Base-by-base conservation (phyloP, 805 yeast species). In the Candida vartiovaarae region DNA sequence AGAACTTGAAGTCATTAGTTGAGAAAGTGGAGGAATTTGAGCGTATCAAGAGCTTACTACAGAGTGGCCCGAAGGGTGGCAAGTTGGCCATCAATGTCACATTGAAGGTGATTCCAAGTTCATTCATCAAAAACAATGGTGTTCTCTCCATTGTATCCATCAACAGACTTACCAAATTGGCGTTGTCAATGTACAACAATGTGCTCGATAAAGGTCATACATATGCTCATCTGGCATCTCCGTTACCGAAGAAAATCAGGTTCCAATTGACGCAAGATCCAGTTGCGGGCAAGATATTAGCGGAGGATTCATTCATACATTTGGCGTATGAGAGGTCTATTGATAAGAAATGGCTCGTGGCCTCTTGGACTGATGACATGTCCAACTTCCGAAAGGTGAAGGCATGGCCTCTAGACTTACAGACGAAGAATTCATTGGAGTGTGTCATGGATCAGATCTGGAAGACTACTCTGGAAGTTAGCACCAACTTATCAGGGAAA, bases 321-420 rank as follows among this genome's bases (percentile, higher is more conserved):
- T 70, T 93, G 8, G 88, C 95, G 1, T 91, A 90, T 55, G 87
- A 88, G 29, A 62, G 95, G 41, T 83, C 95, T 0, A 68, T 76
- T 4, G 95, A 90, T 60, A 80, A 79, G 47, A 78, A 77, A 43
- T 91, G 96, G 96, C 71, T 88, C 36, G 78, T 81, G 24, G 95
- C 87, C 0, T 82, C 95, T 1, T 88, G 97, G 95, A 72, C 93
- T 0, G 96, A 91, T 56, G 91, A 90, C 39, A 73, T 75, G 59
- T 96, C 96, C 0, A 68, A 70, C 4, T 70, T 77, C 9, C 75
- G 80, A 15, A 71, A 70, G 38, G 74, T 81, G 0, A 81, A 78
- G 50, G 73, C 88, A 0, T 84, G 91, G 90, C 72, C 70, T 52
- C 68, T 71, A 57, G 59, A 64, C 65, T 43, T 41, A 25, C 41